phyloP scores from a whole-genome alignment of 2,329 filamentous ascomycete genomes.

The Sarocladium strictum region DNA sequence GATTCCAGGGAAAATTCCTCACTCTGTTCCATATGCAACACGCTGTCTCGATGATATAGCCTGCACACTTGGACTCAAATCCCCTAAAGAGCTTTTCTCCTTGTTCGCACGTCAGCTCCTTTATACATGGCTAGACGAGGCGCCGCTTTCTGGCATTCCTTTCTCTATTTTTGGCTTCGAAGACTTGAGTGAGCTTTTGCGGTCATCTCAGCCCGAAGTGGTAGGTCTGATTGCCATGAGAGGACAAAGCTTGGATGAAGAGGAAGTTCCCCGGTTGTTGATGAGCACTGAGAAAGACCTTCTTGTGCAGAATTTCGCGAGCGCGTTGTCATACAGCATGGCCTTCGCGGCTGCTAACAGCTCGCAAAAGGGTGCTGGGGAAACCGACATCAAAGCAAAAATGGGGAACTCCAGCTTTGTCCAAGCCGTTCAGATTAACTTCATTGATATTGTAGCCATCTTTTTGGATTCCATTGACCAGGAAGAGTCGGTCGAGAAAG shows the following conservation, averaged over 20 bases:
- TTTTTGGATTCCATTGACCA: constrained; percentile 75
- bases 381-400: constrained; percentile 54
- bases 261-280: constrained; percentile 57
- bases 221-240: constrained; percentile 80
- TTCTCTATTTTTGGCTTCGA: constrained; percentile 79
- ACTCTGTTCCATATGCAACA: constrained; percentile 63
- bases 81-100: constrained; percentile 66
- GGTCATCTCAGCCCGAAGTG: constrained; percentile 68
- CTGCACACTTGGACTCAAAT: constrained; percentile 54
- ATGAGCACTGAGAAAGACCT: constrained; percentile 49
- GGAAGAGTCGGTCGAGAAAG: constrained; percentile 66
- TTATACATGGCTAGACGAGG: constrained; percentile 78
- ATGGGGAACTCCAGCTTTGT: constrained; percentile 63
- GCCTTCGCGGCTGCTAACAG: constrained; percentile 43
- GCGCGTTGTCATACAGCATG: constrained; percentile 76
- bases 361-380: constrained; percentile 14
- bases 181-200: constrained; percentile 61
- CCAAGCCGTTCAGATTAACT: constrained; percentile 58
- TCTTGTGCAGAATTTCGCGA: constrained; percentile 65
- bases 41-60: constrained; percentile 66
- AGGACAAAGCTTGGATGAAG: constrained; percentile 48
- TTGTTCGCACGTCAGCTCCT: constrained; percentile 85
- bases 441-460: constrained; percentile 69
- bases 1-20: constrained; percentile 66
- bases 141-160: constrained; percentile 66